phyloP scores from a whole-genome alignment of 2,329 filamentous ascomycete genomes.

The Colletotrichum sublineola region DNA sequence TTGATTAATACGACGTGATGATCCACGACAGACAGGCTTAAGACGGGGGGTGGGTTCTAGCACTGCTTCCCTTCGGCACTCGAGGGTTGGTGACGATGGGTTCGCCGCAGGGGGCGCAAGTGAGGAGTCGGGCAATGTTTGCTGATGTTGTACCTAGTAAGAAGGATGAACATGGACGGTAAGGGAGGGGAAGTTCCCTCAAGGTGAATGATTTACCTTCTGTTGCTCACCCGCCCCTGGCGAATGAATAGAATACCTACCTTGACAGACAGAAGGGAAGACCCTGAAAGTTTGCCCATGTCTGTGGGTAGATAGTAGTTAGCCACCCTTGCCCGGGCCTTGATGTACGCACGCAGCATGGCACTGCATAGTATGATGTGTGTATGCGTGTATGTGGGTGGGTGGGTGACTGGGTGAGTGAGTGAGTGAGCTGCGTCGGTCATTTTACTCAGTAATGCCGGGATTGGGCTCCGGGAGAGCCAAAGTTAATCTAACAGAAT shows the following conservation, averaged over 20 bases:
- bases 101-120: neutral
- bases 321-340: neutral
- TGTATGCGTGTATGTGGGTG: too few species aligned
- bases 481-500: neutral
- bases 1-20: neutral
- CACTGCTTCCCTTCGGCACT: neutral
- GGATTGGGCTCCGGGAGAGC: neutral
- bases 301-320: neutral
- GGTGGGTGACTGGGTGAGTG: too few species aligned
- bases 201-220: constrained; percentile 14
- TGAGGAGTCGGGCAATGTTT: neutral
- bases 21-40: neutral
- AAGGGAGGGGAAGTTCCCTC: constrained; percentile 4
- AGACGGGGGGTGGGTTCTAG: neutral
- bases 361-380: too few species aligned
- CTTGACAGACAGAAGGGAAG: neutral
- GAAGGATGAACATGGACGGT: neutral
- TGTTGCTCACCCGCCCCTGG: neutral
- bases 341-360: too few species aligned
- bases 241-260: neutral
- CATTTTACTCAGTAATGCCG: constrained; percentile 1
- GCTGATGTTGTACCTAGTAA: neutral
- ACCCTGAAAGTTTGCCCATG: neutral
- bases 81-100: neutral
- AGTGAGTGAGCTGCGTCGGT: neutral